Conservation (phyloP, 1,284 basidiomycete genomes). For the Ustilago nuda region DNA sequence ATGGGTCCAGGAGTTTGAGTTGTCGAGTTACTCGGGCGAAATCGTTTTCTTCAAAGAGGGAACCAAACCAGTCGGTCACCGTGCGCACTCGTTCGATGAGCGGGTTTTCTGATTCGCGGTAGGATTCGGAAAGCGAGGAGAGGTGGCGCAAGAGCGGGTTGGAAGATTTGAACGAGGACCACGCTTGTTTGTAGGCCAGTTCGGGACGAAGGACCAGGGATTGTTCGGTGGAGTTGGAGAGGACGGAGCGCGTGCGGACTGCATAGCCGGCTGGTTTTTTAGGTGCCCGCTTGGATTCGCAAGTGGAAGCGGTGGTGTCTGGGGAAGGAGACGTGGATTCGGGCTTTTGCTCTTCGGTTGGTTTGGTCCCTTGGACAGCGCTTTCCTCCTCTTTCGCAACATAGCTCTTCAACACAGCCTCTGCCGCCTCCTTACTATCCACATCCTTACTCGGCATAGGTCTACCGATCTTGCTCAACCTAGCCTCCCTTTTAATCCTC, state of each 20-base stretch:
- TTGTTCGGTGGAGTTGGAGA: constrained; percentile 54
- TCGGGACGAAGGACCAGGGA: constrained; percentile 63
- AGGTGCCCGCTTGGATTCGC: background rate
- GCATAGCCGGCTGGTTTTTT: constrained; percentile 60
- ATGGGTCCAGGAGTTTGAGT: constrained; percentile 87
- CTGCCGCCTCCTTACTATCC: constrained; percentile 53
- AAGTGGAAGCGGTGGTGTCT: background rate
- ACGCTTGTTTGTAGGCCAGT: constrained; percentile 58
- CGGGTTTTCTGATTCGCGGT: constrained; percentile 93
- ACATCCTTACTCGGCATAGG: constrained; percentile 61
- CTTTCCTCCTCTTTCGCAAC: constrained; percentile 49
- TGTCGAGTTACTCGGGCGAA: constrained; percentile 89
- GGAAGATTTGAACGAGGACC: constrained; percentile 57
- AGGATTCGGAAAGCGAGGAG: constrained; percentile 69
- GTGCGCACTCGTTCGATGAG: constrained; percentile 83
- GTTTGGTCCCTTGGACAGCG: constrained; percentile 15
- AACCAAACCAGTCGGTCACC: constrained; percentile 85
- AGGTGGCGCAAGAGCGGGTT: constrained; percentile 60
- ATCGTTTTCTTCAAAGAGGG: constrained; percentile 97
- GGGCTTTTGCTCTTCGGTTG: constrained; percentile 9
- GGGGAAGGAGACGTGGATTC: constrained; percentile 3
- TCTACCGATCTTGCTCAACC: constrained; percentile 66
- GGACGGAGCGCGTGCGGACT: constrained; percentile 39
- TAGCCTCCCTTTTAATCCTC: constrained; percentile 59
- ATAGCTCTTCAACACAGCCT: constrained; percentile 54